phyloP scores from a whole-genome alignment of 139 green algal species.

The Limnomonas spitsbergensis region DNA sequence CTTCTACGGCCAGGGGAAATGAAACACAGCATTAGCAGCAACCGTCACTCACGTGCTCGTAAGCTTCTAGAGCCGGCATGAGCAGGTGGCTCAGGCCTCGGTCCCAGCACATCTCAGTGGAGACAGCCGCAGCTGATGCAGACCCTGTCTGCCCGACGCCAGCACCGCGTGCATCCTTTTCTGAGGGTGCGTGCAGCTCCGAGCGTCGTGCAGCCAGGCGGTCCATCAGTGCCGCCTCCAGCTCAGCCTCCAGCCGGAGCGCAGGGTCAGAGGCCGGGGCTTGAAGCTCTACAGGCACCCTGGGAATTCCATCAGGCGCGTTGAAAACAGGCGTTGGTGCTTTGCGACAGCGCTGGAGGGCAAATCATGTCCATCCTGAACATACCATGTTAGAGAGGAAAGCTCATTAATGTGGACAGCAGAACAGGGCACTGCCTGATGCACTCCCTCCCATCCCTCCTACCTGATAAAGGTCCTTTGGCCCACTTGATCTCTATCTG shows the following conservation, averaged over 20 bases:
- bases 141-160: background rate
- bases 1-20: too few species aligned
- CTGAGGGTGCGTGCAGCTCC: too few species aligned
- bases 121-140: background rate
- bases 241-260: background rate
- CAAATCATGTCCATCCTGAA: too few species aligned
- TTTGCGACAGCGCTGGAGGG: too few species aligned
- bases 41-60: constrained; percentile 52
- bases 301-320: background rate
- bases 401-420: too few species aligned
- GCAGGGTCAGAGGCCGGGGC: background rate
- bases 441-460: too few species aligned
- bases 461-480: too few species aligned
- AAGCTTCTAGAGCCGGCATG: constrained; percentile 49
- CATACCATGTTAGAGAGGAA: too few species aligned
- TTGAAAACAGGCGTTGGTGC: background rate
- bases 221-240: background rate
- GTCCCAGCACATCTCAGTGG: constrained; percentile 34
- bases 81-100: constrained; percentile 42
- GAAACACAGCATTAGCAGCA: too few species aligned
- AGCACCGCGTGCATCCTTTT: too few species aligned
- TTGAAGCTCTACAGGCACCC: background rate
- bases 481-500: too few species aligned
- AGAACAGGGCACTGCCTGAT: too few species aligned
- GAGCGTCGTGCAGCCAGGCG: background rate